Evolutionary conservation across 2,329 filamentous ascomycete genomes (phyloP), one percentile per base, ranked within the genome.

Genomic region (Metarhizium robertsii): DNA sequence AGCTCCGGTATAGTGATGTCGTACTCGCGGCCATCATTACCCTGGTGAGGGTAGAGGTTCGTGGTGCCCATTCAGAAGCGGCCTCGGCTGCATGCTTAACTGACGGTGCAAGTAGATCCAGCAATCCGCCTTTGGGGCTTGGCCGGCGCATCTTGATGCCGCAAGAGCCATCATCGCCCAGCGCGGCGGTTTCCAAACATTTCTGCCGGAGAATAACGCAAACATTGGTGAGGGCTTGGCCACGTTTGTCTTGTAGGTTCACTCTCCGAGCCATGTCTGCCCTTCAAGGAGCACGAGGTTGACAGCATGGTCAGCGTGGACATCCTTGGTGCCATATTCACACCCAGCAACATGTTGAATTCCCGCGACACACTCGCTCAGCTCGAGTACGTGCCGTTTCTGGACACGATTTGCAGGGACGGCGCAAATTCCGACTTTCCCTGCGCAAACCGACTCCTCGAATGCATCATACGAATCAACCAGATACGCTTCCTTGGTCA

Each of bases 71-170:
- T 11, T 25, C 25, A 25, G 25, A 25, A 25, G 25, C 32, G 32
- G 6, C 2, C 32, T 2, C 6, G 32, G 32, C 7, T 34, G 10
- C 32, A 8, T 34, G 32, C 4, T 11, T 2, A 34, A 1, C 7
- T 34, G 6, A 34, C 32, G 32, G 32, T 34, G 4, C 32, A 11
- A 25, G 1, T 34, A 34, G 32, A 50, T 60, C 10, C 57, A 60
- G 25, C 59, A 60, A 25, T 60, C 57, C 13, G 47, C 54, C 13
- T 60, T 59, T 56, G 57, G 59, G 10, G 50, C 54, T 6, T 60
- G 57, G 59, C 40, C 49, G 3, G 52, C 49, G 2, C 56, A 60
- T 53, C 54, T 60, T 13, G 34, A 52, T 2, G 58, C 56, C 3
- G 58, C 58, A 11, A 55, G 55, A 13, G 50, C 54, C 38, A 57